phyloP scores from a whole-genome alignment of 176 grass and related monocot species.

The Phoenix dactylifera region DNA sequence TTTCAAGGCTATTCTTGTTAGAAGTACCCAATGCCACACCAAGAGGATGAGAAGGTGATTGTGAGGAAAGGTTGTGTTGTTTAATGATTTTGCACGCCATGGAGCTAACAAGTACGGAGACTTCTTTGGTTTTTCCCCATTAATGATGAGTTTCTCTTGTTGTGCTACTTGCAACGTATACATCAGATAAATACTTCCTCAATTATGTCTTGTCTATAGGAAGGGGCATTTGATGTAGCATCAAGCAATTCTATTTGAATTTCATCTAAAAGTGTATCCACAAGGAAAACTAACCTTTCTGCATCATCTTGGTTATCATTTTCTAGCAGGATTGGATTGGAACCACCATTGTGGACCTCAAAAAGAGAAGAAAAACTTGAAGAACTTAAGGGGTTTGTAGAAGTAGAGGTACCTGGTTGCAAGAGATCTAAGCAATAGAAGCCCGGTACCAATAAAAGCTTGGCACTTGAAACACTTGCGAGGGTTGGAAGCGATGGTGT shows the following conservation, averaged over 20 bases:
- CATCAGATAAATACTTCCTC: slow-evolving; percentile 72
- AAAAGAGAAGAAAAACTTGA: slow-evolving; percentile 18
- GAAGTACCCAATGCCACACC: slow-evolving; percentile 39
- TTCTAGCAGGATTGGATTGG: neutral
- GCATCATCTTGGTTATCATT: slow-evolving; percentile 12
- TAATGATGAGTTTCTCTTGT: slow-evolving; percentile 58
- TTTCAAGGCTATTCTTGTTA: slow-evolving; percentile 47
- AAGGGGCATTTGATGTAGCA: slow-evolving; percentile 84
- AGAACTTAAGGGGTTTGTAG: slow-evolving; percentile 14
- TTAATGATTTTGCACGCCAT: slow-evolving; percentile 44
- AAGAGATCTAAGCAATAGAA: slow-evolving; percentile 36
- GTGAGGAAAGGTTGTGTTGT: slow-evolving; percentile 37
- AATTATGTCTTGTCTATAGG: slow-evolving; percentile 80
- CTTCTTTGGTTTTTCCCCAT: slow-evolving; percentile 83
- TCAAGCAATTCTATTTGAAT: slow-evolving; percentile 47
- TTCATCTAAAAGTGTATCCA: slow-evolving; percentile 1
- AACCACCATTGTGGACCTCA: neutral
- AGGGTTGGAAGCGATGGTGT: too few species aligned
- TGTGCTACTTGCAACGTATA: slow-evolving; percentile 68
- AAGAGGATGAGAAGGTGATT: slow-evolving; percentile 38
- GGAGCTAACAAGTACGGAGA: slow-evolving; percentile 73
- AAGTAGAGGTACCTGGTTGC: slow-evolving; percentile 1
- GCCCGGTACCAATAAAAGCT: slow-evolving; percentile 1
- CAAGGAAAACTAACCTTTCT: slow-evolving; percentile 24
- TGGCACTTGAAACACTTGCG: too few species aligned